Percentiles rank a stretch among this genome's conserved stretches.
Evolutionary conservation across 139 green algal species (phyloP).

Genomic region (Micractinium sp.): DNA sequence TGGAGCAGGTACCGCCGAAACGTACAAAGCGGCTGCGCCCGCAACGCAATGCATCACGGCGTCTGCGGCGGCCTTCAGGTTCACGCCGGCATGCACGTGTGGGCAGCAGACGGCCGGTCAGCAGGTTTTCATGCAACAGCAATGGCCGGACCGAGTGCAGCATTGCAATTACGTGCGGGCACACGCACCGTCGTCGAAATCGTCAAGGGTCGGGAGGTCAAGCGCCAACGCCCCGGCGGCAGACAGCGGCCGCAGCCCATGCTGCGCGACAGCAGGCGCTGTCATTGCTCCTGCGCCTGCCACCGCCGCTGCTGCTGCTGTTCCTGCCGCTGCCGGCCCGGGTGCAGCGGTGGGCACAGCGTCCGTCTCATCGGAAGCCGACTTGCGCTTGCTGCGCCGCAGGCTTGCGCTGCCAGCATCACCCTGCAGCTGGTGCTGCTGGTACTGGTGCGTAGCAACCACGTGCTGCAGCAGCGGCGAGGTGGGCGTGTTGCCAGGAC

Average conservation of each 20-base stretch:
- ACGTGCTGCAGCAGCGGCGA: not conserved
- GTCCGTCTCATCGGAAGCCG: not conserved
- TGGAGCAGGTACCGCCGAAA: too few relatives aligned
- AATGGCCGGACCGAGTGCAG: too few relatives aligned
- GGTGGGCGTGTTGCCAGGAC: not conserved
- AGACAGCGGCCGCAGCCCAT: not conserved
- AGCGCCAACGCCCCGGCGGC: not conserved
- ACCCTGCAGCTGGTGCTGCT: not conserved
- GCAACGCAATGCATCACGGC: too few relatives aligned
- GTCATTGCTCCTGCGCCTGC: not conserved
- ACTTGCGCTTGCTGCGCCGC: not conserved
- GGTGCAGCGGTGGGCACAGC: not conserved
- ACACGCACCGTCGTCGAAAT: constrained; percentile 11
- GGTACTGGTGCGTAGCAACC: not conserved
- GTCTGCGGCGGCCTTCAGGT: too few relatives aligned
- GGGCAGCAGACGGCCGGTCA: too few relatives aligned
- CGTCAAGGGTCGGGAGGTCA: not conserved
- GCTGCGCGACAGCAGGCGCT: not conserved
- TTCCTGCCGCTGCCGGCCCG: not conserved
- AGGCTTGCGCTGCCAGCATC: too few relatives aligned
- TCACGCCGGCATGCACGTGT: too few relatives aligned
- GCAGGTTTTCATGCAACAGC: too few relatives aligned
- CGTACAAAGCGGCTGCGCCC: too few relatives aligned
- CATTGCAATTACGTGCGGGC: too few relatives aligned
- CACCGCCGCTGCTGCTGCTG: not conserved